Evolutionary conservation across 2,329 filamentous ascomycete genomes (phyloP).

Genomic region (Trichoderma atroviride): DNA sequence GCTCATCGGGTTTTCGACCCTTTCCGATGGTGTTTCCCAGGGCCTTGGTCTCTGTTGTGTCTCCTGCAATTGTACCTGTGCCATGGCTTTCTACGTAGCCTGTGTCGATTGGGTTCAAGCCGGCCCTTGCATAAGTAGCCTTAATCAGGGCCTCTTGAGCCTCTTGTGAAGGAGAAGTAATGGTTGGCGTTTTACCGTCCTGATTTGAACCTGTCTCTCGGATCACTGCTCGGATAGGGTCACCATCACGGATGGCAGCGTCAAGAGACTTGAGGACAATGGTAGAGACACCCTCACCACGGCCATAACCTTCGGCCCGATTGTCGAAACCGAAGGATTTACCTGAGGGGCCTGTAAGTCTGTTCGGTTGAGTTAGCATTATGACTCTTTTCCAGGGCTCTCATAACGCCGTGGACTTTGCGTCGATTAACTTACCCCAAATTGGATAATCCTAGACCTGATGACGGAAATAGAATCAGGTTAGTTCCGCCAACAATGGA

Average conservation of each 20-base stretch:
- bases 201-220: conserved; percentile 16
- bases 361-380: neutral
- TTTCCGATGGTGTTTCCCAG: neutral
- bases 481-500: conserved; percentile 29
- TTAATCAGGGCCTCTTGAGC: conserved; percentile 16
- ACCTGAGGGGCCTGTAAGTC: neutral
- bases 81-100: conserved; percentile 25
- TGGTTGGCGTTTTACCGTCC: conserved; percentile 13
- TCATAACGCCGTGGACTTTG: neutral
- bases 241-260: conserved; percentile 14
- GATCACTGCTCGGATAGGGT: conserved; percentile 15
- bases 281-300: conserved; percentile 19
- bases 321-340: conserved; percentile 17
- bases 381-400: neutral
- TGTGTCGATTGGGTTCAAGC: neutral
- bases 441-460: neutral
- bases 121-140: neutral
- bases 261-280: conserved; percentile 9
- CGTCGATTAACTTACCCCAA: neutral
- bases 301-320: conserved; percentile 14
- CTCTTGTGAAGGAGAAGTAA: conserved; percentile 10
- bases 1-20: neutral
- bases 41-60: conserved; percentile 27
- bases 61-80: conserved; percentile 45
- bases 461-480: conserved; percentile 21